phyloP scores from a whole-genome alignment of 1,284 basidiomycete genomes.

The Porogramme epimiltina region DNA sequence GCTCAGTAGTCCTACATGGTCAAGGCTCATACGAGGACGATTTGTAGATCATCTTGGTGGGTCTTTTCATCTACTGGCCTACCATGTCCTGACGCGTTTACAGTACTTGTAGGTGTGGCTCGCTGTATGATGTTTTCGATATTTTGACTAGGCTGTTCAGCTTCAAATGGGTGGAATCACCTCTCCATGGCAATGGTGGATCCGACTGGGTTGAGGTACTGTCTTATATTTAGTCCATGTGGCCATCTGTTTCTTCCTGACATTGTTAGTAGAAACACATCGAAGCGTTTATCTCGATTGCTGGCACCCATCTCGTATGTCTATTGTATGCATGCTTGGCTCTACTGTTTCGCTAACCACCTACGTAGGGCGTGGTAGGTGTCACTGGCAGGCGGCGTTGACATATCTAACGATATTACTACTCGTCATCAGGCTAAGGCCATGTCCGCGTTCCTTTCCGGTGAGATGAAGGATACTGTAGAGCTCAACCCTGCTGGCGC shows the following conservation, averaged over 20 bases:
- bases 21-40: no score
- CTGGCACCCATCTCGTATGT: conserved; percentile 83
- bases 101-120: conserved; percentile 18
- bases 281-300: conserved; percentile 82
- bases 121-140: no score
- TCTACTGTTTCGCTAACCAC: background rate
- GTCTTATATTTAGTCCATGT: conserved; percentile 9
- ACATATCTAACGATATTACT: background rate
- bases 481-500: conserved; percentile 87
- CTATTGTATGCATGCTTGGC: background rate
- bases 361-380: conserved; percentile 63
- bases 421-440: conserved; percentile 85
- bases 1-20: no score
- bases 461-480: conserved; percentile 96
- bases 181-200: conserved; percentile 84
- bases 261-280: conserved; percentile 62
- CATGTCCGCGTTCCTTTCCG: conserved; percentile 93
- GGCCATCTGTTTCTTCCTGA: background rate
- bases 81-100: background rate
- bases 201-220: conserved; percentile 89
- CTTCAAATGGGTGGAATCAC: conserved; percentile 96
- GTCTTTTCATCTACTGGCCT: conserved; percentile 22
- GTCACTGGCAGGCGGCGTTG: no score
- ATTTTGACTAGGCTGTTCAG: conserved; percentile 37
- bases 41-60: conserved; percentile 58